Base-by-base conservation (phyloP, 371 early-diverging fungal genomes). In the Mucor saturninus region DNA sequence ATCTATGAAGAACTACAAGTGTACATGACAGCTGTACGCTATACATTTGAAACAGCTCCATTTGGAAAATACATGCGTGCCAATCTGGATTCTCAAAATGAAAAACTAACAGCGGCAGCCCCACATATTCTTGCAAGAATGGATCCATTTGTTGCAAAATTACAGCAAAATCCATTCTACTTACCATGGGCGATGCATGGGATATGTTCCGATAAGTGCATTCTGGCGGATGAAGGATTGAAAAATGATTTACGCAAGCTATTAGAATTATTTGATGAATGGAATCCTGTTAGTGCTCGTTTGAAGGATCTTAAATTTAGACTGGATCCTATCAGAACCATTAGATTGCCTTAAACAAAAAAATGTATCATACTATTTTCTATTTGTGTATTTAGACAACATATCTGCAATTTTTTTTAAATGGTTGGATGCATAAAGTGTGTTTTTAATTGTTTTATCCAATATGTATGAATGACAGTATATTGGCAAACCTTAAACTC, bases 111-210 rank as follows among this genome's bases (percentile, higher is more conserved):
- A 28, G 29, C 11, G 3, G 28, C 50, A 13, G 14, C 29, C 10
- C 21, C 51, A 26, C 40, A 7, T 3, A 5, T 39, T 11, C 5
- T 26, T 26, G 28, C 67, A 2, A 42, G 60, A 1, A 43, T 85
- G 46, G 65, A 81, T 6, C 65, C 71, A 0, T 86, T 89, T 61
- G 67, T 73, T 29, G 87, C 86, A 48, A 77, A 81, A 43, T 62
- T 74, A n/a, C 83, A 81, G 29, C 73, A 87, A 32, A 97, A 97
- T 57, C 95, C 95, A 6, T 94, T 88, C 67, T 93, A 85, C 72
- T 73, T 97, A 4, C 96, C 97, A 4, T 96, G 95, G 95, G 90
- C 91, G 5, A 87, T 97, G 87, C 93, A 92, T 8, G 88, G 89
- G 5, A 76, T 97, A 15, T 77, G 85, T 59, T 84, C 85, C 5